Conservation (phyloP, 768 basidiomycete genomes). For the Favolaschia claudopus region DNA sequence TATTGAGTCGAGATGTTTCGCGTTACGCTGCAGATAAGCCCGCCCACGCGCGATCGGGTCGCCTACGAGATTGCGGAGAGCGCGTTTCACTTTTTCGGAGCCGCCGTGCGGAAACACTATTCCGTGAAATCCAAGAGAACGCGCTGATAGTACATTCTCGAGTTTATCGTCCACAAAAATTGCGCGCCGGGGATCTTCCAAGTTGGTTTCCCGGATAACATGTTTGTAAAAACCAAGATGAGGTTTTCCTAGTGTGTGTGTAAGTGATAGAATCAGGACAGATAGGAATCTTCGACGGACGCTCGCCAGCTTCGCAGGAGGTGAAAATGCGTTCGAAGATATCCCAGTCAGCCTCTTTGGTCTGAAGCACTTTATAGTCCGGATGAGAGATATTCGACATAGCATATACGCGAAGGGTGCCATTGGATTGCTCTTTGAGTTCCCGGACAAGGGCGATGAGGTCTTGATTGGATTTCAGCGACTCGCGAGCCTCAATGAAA, state of each 20-base stretch:
- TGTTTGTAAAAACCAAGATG: slow-evolving; percentile 57
- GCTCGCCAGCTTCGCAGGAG: slow-evolving; percentile 58
- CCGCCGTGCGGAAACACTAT: slow-evolving; percentile 53
- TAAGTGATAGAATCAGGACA: neutral
- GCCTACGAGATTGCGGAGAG: slow-evolving; percentile 55
- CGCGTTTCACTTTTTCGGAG: slow-evolving; percentile 47
- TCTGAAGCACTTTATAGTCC: slow-evolving; percentile 55
- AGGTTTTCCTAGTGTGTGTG: slow-evolving; percentile 10
- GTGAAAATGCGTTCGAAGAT: slow-evolving; percentile 60
- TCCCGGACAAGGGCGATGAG: slow-evolving; percentile 55
- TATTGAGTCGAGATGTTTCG: slow-evolving; percentile 50
- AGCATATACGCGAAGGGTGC: slow-evolving; percentile 52
- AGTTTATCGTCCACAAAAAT: slow-evolving; percentile 69
- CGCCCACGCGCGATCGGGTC: slow-evolving; percentile 54
- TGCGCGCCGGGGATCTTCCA: slow-evolving; percentile 51
- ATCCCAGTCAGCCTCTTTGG: slow-evolving; percentile 55
- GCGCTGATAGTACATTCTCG: slow-evolving; percentile 65
- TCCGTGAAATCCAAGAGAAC: slow-evolving; percentile 62
- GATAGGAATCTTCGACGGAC: slow-evolving; percentile 59
- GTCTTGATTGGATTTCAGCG: slow-evolving; percentile 52
- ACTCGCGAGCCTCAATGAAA: slow-evolving; percentile 56
- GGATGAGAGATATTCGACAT: slow-evolving; percentile 68
- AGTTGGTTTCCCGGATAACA: slow-evolving; percentile 53
- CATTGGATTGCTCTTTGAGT: slow-evolving; percentile 47
- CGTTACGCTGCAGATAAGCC: slow-evolving; percentile 48